These are phyloP conservation scores for Fusarium protoensiforme DNA, from an alignment of 2,329 filamentous ascomycete genomes.

Conservation along the genomic window DNA sequence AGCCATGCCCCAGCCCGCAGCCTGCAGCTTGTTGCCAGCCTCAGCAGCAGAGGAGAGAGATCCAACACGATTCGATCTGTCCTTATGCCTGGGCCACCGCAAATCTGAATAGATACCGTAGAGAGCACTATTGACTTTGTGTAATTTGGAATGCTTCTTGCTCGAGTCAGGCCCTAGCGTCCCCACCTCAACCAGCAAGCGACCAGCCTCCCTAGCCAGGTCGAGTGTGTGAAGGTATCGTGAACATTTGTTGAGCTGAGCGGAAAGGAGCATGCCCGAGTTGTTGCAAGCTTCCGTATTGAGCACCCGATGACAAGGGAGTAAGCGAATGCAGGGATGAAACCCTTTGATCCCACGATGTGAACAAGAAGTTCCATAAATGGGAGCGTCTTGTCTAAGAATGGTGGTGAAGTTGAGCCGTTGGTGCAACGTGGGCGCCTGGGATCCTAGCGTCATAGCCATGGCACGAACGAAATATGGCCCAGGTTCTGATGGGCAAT, in stretches of 20 bases:
- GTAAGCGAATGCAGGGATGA: conserved; percentile 1
- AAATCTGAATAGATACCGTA: background rate
- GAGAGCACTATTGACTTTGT: background rate
- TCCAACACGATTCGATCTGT: conserved; percentile 1
- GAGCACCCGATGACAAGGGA: background rate
- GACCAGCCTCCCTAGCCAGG: background rate
- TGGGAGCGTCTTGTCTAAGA: background rate
- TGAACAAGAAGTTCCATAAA: background rate
- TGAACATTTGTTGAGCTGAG: background rate
- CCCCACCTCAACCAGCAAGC: background rate
- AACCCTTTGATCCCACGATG: conserved; percentile 3
- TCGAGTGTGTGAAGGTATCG: conserved; percentile 1
- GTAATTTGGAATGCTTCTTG: conserved; percentile 7
- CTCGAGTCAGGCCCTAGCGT: conserved; percentile 2
- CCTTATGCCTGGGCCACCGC: background rate
- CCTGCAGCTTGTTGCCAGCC: conserved; percentile 11
- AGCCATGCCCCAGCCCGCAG: conserved; percentile 13
- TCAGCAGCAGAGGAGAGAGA: conserved; percentile 4
- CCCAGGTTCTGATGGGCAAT: conserved; percentile 24
- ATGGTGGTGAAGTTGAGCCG: conserved; percentile 12
- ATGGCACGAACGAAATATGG: conserved; percentile 14
- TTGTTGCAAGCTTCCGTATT: background rate
- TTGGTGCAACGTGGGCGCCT: conserved; percentile 16
- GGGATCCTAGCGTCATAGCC: conserved; percentile 2
- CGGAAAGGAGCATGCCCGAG: background rate